Base-by-base conservation (phyloP, 106 monocot species). In the Dendrobium huoshanense region DNA sequence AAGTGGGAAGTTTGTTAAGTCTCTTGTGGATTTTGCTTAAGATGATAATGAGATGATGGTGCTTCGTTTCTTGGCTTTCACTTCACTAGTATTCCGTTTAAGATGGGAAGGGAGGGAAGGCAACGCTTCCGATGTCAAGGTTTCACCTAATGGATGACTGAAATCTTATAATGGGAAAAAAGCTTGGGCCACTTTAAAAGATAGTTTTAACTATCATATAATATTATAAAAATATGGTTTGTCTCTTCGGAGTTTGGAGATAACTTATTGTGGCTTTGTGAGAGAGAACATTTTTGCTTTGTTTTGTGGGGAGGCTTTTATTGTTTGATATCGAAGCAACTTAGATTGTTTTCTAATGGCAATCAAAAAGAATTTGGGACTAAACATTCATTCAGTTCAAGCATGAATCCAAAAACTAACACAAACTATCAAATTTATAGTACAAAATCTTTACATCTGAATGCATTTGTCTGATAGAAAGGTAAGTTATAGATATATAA, bases 11-110 rank as follows among this genome's bases (percentile, higher is more conserved):
- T 83, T 87, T 33, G 64, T 80, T 75, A 51, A 47, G 42, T 64
- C 29, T 31, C 5, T 51, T 2, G 22, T 65, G 37, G 70, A 70
- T 33, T 75, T 77, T 80, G 75, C 49, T 45, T 75, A 72, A 37
- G 79, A 44, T 72, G 58, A 42, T 83, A 85, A 85, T 83, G 73
- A 81, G 86, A 82, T 88, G 83, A 88, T 84, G 41, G 78, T 83
- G 86, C 75, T 88, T 54, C 85, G 68, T 91, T 88, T 67, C 91
- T 91, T 91, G 75, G 79, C 91, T 81, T 91, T 86, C 91, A 91
- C 91, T 91, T 88, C 91, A 91, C 88, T 88, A 37, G 74, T 86
- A 84, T 91, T 78, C 84, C 8, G 80, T 83, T 80, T 72, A 81
- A 24, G 27, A 48, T 25, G 49, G 76, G 49, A 51, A 19, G 49